Base-by-base conservation (phyloP, 371 early-diverging fungal species). In the Mucor irregularis region DNA sequence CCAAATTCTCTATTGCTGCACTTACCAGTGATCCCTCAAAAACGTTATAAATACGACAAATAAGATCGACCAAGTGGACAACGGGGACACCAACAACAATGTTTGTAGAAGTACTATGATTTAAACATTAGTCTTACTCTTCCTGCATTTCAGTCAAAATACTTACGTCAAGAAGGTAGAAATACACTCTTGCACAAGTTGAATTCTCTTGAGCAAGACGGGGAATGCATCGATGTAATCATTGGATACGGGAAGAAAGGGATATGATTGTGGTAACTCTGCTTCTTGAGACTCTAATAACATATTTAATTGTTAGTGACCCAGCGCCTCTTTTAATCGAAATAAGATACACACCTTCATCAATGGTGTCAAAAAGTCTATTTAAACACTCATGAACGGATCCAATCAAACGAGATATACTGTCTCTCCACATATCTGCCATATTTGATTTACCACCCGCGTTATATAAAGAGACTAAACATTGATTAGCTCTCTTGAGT, bases 321-420 rank as follows among this genome's bases (percentile, higher is more conserved):
- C n/a, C n/a, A n/a, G n/a, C n/a, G n/a, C n/a, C n/a, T n/a, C n/a
- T n/a, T n/a, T n/a, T n/a, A n/a, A n/a, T n/a, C n/a, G n/a, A n/a
- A n/a, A n/a, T n/a, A n/a, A n/a, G n/a, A n/a, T 37, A 8, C 40
- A 25, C 68, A 82, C 83, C 86, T 82, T 86, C 86, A 50, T 84
- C 85, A 0, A 86, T 58, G 1, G 80, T 79, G 47, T 71, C 73
- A 56, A 83, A 82, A 8, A 86, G 62, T 30, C 66, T 55, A 45
- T 82, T 76, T 48, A 84, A 56, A 22, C 71, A 66, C 30, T 64
- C 56, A 48, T 86, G 81, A 16, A 78, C 61, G 10, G 84, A 75
- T 40, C 83, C 82, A 49, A 84, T 62, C 22, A 84, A 26, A 38
- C 69, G 68, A 40, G 69, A 58, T 4, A 78, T 13, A 21, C 66